These are phyloP conservation scores for Colletotrichum neosansevieriae DNA, from an alignment of 2,329 filamentous ascomycete species.

Conservation along the genomic window DNA sequence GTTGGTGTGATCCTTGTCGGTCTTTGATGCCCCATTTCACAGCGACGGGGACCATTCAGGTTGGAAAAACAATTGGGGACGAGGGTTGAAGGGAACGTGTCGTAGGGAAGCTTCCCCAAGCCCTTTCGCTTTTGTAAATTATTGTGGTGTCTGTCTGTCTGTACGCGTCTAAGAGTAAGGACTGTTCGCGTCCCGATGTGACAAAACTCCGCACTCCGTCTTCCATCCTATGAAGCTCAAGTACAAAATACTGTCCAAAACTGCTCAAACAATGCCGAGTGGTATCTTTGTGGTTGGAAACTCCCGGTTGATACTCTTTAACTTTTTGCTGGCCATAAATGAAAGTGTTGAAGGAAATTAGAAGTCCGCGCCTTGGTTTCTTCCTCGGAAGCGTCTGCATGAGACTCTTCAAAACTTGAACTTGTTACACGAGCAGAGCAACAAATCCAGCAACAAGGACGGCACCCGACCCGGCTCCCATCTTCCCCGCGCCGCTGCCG, in stretches of 20 bases:
- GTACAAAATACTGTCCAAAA: neutral
- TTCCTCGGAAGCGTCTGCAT: too few species aligned
- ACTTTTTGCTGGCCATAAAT: constrained; percentile 37
- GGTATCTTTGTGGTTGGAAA: constrained; percentile 23
- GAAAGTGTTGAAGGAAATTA: constrained; percentile 34
- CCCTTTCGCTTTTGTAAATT: neutral
- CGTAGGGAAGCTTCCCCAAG: neutral
- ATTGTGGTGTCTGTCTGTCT: constrained; percentile 10
- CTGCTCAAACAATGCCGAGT: constrained; percentile 13
- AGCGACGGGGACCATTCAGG: neutral
- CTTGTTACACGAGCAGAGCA: constrained; percentile 45
- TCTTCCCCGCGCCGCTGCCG: constrained; percentile 53
- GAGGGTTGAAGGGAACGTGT: constrained; percentile 15
- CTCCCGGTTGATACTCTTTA: neutral
- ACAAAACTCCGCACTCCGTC: constrained; percentile 23
- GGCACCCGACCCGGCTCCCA: constrained; percentile 51
- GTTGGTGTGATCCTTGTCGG: neutral
- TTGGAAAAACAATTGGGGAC: neutral
- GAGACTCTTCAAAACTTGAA: neutral
- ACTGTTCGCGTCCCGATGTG: constrained; percentile 23
- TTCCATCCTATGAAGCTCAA: neutral
- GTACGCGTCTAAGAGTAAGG: constrained; percentile 22
- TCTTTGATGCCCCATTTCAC: too few species aligned
- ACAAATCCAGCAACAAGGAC: constrained; percentile 54
- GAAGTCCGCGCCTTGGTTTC: neutral